Conservation (phyloP, 345 rosid genomes). For the Moricandia moricandioides region DNA sequence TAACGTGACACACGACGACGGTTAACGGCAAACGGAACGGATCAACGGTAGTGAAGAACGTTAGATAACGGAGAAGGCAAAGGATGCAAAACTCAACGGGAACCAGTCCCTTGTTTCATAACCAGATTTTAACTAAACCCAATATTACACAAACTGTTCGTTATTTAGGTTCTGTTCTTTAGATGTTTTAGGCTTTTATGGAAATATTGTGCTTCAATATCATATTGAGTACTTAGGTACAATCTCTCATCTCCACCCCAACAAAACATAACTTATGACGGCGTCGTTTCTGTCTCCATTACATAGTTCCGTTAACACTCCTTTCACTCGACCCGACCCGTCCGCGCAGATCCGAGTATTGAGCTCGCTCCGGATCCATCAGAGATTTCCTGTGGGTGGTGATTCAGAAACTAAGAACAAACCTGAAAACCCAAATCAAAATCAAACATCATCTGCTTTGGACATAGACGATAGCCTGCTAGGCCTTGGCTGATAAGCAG, state of each 20-base stretch:
- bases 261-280: constrained; percentile 26
- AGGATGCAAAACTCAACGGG: constrained; percentile 29
- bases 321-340: neutral
- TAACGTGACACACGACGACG: constrained; percentile 5
- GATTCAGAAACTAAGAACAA: constrained; percentile 30
- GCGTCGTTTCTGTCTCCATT: constrained; percentile 24
- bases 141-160: neutral
- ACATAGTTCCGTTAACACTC: constrained; percentile 24
- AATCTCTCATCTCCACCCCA: constrained; percentile 44
- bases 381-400: constrained; percentile 6
- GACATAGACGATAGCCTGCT: constrained; percentile 80
- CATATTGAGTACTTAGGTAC: constrained; percentile 45
- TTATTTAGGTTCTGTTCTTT: neutral
- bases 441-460: constrained; percentile 41
- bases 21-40: constrained; percentile 17
- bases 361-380: too few relatives aligned
- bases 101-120: neutral
- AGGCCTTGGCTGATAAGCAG: constrained; percentile 58
- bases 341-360: constrained; percentile 8
- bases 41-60: neutral
- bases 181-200: constrained; percentile 14
- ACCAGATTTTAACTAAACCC: constrained; percentile 18
- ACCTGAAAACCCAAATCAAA: constrained; percentile 17
- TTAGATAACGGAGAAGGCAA: constrained; percentile 1
- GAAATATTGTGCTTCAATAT: constrained; percentile 43